phyloP scores from a whole-genome alignment of 2,329 filamentous ascomycete genomes.

The Calonectria hawksworthii region DNA sequence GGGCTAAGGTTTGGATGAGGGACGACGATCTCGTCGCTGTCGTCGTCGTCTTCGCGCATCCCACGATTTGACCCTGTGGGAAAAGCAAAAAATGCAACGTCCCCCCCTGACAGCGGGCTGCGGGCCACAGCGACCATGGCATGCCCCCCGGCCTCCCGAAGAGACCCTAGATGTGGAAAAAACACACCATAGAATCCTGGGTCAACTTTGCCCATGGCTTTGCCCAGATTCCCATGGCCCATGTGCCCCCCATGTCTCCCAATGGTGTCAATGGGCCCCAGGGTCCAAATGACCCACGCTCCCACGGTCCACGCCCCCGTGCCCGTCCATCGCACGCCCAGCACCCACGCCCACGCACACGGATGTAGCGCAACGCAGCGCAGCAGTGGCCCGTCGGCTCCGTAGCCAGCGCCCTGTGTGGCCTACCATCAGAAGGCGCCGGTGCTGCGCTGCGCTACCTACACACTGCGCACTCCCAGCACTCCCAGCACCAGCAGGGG shows the following conservation, averaged over 20 bases:
- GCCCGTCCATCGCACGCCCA: not conserved
- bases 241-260: slow-evolving; percentile 10
- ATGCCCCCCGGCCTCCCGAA: slow-evolving; percentile 28
- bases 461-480: not conserved
- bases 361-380: not conserved
- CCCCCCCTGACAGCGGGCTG: slow-evolving; percentile 23
- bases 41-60: not conserved
- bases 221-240: slow-evolving; percentile 40
- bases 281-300: not conserved
- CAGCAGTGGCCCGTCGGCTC: slow-evolving; percentile 15
- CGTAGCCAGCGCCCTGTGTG: slow-evolving; percentile 12
- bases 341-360: not conserved
- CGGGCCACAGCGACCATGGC: slow-evolving; percentile 11
- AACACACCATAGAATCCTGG: slow-evolving; percentile 39
- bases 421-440: not conserved
- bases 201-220: slow-evolving; percentile 40
- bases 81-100: slow-evolving; percentile 19
- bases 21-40: not conserved
- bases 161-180: slow-evolving; percentile 20
- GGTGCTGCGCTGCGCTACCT: not conserved
- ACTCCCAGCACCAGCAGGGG: slow-evolving; percentile 16
- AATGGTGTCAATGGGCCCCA: slow-evolving; percentile 4
- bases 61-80: slow-evolving; percentile 12
- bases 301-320: not conserved
- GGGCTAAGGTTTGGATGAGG: not conserved